Conservation (phyloP, 495 filamentous ascomycete species). For the Penicillium angulare region DNA sequence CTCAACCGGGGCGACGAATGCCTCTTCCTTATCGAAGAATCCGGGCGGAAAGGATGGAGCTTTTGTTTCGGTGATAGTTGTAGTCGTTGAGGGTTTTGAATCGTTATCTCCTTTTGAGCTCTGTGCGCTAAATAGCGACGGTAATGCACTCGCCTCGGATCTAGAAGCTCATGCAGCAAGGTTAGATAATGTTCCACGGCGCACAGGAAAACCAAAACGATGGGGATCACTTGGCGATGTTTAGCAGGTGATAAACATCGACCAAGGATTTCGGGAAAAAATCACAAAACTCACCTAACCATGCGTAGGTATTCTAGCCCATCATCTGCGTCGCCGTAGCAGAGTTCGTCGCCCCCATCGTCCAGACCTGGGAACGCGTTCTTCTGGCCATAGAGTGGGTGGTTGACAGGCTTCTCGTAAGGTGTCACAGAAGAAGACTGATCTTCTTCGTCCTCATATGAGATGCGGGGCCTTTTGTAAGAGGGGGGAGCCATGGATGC, state of each 20-base stretch:
- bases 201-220: constrained; percentile 7
- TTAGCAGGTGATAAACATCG: constrained; percentile 20
- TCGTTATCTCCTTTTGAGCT: background rate
- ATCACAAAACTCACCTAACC: constrained; percentile 74
- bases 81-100: background rate
- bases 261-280: background rate
- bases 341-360: constrained; percentile 48
- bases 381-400: constrained; percentile 73
- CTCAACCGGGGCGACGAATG: constrained; percentile 20
- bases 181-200: background rate
- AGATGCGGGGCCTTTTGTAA: constrained; percentile 30
- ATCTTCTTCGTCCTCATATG: constrained; percentile 26
- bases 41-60: constrained; percentile 4
- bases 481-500: constrained; percentile 17
- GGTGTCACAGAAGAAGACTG: constrained; percentile 11
- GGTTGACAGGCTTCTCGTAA: constrained; percentile 47
- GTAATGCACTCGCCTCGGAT: constrained; percentile 69
- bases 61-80: background rate
- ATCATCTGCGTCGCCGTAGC: constrained; percentile 50
- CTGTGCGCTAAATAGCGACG: constrained; percentile 58
- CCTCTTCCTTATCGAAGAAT: constrained; percentile 21
- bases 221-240: constrained; percentile 28
- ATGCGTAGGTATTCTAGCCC: constrained; percentile 74
- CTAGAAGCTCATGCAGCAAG: constrained; percentile 40
- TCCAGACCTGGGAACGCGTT: constrained; percentile 76